These are phyloP conservation scores for Sugiyamaella castrensis DNA, from an alignment of 1,139 yeast genomes.

Conservation along the genomic window DNA sequence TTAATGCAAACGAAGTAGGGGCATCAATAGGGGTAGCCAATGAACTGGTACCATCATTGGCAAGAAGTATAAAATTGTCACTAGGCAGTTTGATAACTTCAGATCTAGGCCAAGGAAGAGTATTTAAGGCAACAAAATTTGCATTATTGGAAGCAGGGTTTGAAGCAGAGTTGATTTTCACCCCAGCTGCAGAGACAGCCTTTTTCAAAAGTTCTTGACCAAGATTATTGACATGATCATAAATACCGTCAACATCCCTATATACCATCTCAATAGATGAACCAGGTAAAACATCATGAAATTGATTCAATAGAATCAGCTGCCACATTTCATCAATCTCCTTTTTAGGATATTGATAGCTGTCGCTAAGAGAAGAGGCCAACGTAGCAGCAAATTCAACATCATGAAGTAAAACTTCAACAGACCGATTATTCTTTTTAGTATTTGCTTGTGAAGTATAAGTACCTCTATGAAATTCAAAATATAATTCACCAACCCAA, in stretches of 20 bases:
- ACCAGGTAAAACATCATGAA: constrained; percentile 96
- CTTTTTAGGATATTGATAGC: constrained; percentile 67
- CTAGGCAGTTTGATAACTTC: constrained; percentile 47
- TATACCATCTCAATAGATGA: constrained; percentile 95
- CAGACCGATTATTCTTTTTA: constrained; percentile 66
- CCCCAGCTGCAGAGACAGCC: constrained; percentile 37
- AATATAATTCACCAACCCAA: constrained; percentile 91
- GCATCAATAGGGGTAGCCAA: constrained; percentile 13
- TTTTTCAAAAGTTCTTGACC: constrained; percentile 52
- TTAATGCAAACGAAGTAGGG: constrained; percentile 20
- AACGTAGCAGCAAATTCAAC: constrained; percentile 78
- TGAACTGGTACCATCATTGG: background rate
- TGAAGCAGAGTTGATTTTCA: background rate
- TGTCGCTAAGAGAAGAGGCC: constrained; percentile 52
- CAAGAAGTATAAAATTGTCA: background rate
- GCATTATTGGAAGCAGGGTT: constrained; percentile 5
- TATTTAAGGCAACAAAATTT: constrained; percentile 43
- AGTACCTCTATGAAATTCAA: constrained; percentile 96
- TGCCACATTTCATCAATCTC: constrained; percentile 79
- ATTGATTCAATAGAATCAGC: constrained; percentile 81
- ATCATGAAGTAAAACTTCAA: constrained; percentile 77
- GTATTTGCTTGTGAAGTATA: constrained; percentile 89
- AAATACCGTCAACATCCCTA: constrained; percentile 82
- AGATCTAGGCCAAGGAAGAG: constrained; percentile 67
- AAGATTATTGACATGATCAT: constrained; percentile 52